Conservation (phyloP, 1,284 basidiomycete species). For the Tylopilus sp. region DNA sequence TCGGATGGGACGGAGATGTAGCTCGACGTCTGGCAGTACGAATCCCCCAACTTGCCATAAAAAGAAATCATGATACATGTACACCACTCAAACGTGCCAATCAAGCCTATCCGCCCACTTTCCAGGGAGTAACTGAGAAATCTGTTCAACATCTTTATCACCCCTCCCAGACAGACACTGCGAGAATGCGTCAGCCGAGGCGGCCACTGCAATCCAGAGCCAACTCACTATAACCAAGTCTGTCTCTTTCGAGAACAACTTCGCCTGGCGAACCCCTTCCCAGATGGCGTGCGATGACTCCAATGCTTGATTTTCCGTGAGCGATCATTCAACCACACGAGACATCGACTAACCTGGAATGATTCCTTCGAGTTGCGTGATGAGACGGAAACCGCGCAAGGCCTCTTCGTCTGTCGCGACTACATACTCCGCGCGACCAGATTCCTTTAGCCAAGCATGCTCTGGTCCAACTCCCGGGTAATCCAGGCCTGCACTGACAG, state of each 20-base stretch:
- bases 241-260: slow-evolving; percentile 77
- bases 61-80: neutral
- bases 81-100: slow-evolving; percentile 58
- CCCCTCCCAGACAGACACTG: slow-evolving; percentile 88
- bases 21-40: too few species aligned
- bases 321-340: slow-evolving; percentile 3
- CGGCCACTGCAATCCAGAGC: neutral
- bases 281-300: slow-evolving; percentile 97
- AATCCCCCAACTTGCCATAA: slow-evolving; percentile 18
- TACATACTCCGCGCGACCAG: slow-evolving; percentile 89
- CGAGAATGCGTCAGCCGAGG: slow-evolving; percentile 10
- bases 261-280: slow-evolving; percentile 84
- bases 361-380: slow-evolving; percentile 93
- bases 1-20: neutral
- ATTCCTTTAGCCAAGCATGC: slow-evolving; percentile 95
- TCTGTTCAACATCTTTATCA: slow-evolving; percentile 94
- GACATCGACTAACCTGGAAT: slow-evolving; percentile 73
- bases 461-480: slow-evolving; percentile 96
- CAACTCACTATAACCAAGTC: slow-evolving; percentile 87
- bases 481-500: slow-evolving; percentile 92
- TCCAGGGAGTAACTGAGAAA: slow-evolving; percentile 74
- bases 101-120: slow-evolving; percentile 88
- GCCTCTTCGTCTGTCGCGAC: slow-evolving; percentile 94
- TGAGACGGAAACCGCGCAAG: slow-evolving; percentile 86
- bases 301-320: slow-evolving; percentile 53